Percentiles rank a stretch among this genome's conserved stretches.
These are phyloP conservation scores for Fonsecaea nubica DNA, from an alignment of 2,329 filamentous ascomycete species.

Conservation along the genomic window DNA sequence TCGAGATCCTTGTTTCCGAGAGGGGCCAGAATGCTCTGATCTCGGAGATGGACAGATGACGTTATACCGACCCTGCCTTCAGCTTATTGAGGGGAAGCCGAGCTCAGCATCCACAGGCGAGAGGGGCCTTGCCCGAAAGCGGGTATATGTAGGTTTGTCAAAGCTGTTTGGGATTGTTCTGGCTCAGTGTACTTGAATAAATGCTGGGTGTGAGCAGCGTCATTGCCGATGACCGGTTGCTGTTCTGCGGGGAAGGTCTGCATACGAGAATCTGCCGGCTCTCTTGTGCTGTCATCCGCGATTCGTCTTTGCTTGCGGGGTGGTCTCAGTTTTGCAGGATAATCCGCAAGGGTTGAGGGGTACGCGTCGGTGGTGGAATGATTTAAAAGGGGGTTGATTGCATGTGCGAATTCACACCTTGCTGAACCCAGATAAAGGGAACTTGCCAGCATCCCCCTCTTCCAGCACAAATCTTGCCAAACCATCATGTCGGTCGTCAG, in stretches of 20 bases:
- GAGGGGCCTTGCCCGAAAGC: not conserved
- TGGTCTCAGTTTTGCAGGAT: constrained; percentile 9
- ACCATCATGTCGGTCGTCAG: constrained; percentile 24
- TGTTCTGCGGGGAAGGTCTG: not conserved
- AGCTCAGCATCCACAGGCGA: not conserved
- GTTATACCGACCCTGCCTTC: not conserved
- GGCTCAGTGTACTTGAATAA: not conserved
- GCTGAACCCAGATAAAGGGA: not conserved
- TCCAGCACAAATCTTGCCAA: not conserved
- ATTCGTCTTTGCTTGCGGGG: constrained; percentile 27
- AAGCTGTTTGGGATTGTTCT: not conserved
- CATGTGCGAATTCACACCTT: not conserved
- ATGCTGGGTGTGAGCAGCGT: not conserved
- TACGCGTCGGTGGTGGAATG: constrained; percentile 1
- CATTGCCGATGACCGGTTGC: constrained; percentile 4
- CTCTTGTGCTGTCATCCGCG: not conserved
- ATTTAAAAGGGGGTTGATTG: constrained; percentile 11
- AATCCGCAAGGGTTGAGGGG: constrained; percentile 20
- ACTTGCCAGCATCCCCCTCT: not conserved
- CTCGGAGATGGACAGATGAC: not conserved
- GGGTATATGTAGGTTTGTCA: not conserved
- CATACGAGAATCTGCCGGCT: not conserved
- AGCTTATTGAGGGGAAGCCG: not conserved
- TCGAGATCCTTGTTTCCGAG: constrained; percentile 7
- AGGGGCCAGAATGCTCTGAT: not conserved